phyloP scores from a whole-genome alignment of 176 grass and related monocot genomes.

The Avena sativa region DNA sequence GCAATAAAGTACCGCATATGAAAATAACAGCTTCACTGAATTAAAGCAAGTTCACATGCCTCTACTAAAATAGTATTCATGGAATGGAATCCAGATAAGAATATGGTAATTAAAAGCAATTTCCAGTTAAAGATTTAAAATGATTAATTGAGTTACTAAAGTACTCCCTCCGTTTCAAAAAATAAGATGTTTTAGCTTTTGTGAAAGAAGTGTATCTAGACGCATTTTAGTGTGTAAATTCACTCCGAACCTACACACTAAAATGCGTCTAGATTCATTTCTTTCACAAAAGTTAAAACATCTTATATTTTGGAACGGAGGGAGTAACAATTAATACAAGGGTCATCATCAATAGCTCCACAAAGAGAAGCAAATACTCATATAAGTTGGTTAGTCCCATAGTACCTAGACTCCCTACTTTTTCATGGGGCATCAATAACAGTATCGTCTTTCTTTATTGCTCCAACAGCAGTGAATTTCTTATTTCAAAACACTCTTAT shows the following conservation, averaged over 20 bases:
- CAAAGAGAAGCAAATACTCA: conserved; percentile 1
- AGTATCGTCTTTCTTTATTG: conserved; percentile 35
- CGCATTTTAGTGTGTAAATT: too few relatives aligned
- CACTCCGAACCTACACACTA: too few relatives aligned
- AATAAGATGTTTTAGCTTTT: too few relatives aligned
- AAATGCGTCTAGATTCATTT: too few relatives aligned
- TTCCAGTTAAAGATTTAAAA: background rate
- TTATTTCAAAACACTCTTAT: conserved; percentile 43
- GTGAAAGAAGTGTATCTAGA: too few relatives aligned
- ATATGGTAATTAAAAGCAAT: background rate
- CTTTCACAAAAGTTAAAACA: too few relatives aligned
- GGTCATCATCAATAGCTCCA: conserved; percentile 36
- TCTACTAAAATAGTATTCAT: background rate
- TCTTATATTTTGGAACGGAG: too few relatives aligned
- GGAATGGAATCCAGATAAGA: background rate
- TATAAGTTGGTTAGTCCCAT: background rate
- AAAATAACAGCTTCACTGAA: background rate
- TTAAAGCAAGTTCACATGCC: background rate
- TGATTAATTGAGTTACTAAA: background rate
- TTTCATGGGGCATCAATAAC: conserved; percentile 12
- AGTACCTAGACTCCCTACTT: conserved; percentile 50
- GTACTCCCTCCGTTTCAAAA: too few relatives aligned
- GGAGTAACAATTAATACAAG: conserved; percentile 33
- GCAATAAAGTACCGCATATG: conserved; percentile 17
- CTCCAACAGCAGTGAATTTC: conserved; percentile 41